Base-by-base conservation (phyloP, 805 yeast species). In the Metschnikowia reukaufii region DNA sequence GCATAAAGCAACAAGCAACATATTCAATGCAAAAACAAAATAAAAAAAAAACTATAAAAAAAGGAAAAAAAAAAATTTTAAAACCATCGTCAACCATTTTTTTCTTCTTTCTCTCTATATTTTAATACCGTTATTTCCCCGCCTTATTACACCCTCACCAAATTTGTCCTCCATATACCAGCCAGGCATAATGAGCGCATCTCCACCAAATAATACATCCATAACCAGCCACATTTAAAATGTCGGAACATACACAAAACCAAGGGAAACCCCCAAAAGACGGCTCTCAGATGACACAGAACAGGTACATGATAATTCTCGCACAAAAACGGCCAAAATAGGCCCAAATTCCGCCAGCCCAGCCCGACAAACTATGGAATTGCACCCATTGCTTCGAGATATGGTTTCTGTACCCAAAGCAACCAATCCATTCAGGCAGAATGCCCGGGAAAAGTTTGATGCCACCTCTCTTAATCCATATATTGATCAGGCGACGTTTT, bases 401-500 rank as follows among this genome's bases (percentile, higher is more conserved):
- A 63, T 60, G 39, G 66, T 57, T 1, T 47, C 59, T 2, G 39
- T 63, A 6, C 67, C 72, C 8, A 45, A 54, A 17, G 47, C 64
- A 1, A 61, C 68, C 4, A 56, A 56, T 54, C 48, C 70, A 63
- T 51, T 72, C 72, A 1, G 66, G 34, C 63, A 55, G 30, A 62
- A 59, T 6, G 58, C 53, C 3, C 47, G 67, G 20, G 44, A 49
- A 20, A 52, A 60, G 53, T 69, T 69, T 45, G 76, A 70, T 45
- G 65, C 70, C 2, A 36, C 61, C 4, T 49, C 70, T 7, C 54
- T 68, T 2, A 73, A 73, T 44, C 76, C 76, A 1, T 73, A 73
- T 47, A 52, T 72, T 21, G 60, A 65, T 41, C 73, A 66, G 45
- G 46, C 46, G 2, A 49, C 43, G 16, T 20, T 53, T 12, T 30